Evolutionary conservation across 495 filamentous ascomycete species (phyloP).

Genomic region (Staphylotrichum longicolle): DNA sequence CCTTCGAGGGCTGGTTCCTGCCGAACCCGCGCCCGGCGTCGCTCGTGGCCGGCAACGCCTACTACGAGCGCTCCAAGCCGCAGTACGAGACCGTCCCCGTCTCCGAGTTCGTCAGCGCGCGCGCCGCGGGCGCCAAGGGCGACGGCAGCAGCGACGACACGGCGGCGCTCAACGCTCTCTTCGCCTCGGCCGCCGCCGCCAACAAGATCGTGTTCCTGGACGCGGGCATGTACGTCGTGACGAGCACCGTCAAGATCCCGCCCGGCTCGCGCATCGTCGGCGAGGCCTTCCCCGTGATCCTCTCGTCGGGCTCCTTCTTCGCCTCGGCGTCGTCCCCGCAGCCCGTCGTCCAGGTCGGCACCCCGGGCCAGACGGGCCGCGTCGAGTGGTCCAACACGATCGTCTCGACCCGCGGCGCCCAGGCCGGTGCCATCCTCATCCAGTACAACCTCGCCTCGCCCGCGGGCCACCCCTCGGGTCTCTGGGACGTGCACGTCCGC

Average conservation of each 20-base stretch:
- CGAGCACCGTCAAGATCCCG: slow-evolving; percentile 73
- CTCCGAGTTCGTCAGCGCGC: slow-evolving; percentile 65
- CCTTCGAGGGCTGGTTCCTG: slow-evolving; percentile 35
- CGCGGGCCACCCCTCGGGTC: slow-evolving; percentile 61
- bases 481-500: slow-evolving; percentile 90
- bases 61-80: slow-evolving; percentile 68
- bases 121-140: slow-evolving; percentile 69
- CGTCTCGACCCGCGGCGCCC: slow-evolving; percentile 67
- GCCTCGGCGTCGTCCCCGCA: slow-evolving; percentile 61
- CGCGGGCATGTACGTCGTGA: slow-evolving; percentile 78
- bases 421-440: slow-evolving; percentile 79
- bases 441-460: slow-evolving; percentile 77
- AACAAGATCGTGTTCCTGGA: slow-evolving; percentile 79
- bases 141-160: slow-evolving; percentile 67
- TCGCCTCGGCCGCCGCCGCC: slow-evolving; percentile 53
- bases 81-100: slow-evolving; percentile 59
- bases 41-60: slow-evolving; percentile 37
- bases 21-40: slow-evolving; percentile 39
- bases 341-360: slow-evolving; percentile 71
- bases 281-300: slow-evolving; percentile 85
- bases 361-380: slow-evolving; percentile 63
- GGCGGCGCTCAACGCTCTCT: slow-evolving; percentile 60
- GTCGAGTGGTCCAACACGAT: slow-evolving; percentile 81
- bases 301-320: slow-evolving; percentile 64
- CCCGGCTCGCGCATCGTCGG: slow-evolving; percentile 69